Evolutionary conservation across 2,329 filamentous ascomycete genomes (phyloP).

Genomic region (Lachnellula willkommii): DNA sequence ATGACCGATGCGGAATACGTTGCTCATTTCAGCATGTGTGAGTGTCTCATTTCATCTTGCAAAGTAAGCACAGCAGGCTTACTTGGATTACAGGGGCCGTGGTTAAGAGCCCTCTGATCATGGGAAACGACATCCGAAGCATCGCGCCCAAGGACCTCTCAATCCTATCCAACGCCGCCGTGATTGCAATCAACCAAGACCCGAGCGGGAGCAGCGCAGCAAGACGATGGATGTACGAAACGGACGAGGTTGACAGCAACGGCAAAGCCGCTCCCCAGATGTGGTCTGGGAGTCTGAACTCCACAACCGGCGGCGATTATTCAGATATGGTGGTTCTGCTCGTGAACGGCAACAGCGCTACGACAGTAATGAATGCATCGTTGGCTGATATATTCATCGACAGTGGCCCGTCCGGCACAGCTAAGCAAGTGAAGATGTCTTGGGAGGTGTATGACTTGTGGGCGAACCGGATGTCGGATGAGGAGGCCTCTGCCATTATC

Average conservation of each 20-base stretch:
- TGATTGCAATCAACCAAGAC: slow-evolving; percentile 41
- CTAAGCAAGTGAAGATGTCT: slow-evolving; percentile 35
- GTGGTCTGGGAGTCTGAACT: slow-evolving; percentile 42
- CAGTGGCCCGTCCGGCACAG: slow-evolving; percentile 38
- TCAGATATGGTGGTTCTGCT: slow-evolving; percentile 41
- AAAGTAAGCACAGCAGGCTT: neutral
- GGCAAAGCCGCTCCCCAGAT: slow-evolving; percentile 44
- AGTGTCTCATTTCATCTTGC: neutral
- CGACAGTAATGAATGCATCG: slow-evolving; percentile 43
- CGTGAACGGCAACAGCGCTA: slow-evolving; percentile 43
- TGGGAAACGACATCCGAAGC: slow-evolving; percentile 28
- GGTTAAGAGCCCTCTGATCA: slow-evolving; percentile 28
- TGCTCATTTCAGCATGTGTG: slow-evolving; percentile 30
- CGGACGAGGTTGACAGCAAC: slow-evolving; percentile 37
- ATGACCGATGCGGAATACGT: slow-evolving; percentile 35
- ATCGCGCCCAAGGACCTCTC: slow-evolving; percentile 33
- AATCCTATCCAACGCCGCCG: slow-evolving; percentile 38
- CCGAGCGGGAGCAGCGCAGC: slow-evolving; percentile 35
- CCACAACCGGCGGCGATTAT: slow-evolving; percentile 39
- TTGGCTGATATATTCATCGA: slow-evolving; percentile 49
- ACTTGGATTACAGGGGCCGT: slow-evolving; percentile 22
- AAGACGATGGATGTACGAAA: slow-evolving; percentile 41
- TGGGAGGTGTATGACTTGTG: slow-evolving; percentile 54
- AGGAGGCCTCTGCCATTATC: slow-evolving; percentile 40
- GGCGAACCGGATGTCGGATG: slow-evolving; percentile 48